These are phyloP conservation scores for Boeremia exigua DNA, from an alignment of 2,329 filamentous ascomycete genomes.

Conservation along the genomic window DNA sequence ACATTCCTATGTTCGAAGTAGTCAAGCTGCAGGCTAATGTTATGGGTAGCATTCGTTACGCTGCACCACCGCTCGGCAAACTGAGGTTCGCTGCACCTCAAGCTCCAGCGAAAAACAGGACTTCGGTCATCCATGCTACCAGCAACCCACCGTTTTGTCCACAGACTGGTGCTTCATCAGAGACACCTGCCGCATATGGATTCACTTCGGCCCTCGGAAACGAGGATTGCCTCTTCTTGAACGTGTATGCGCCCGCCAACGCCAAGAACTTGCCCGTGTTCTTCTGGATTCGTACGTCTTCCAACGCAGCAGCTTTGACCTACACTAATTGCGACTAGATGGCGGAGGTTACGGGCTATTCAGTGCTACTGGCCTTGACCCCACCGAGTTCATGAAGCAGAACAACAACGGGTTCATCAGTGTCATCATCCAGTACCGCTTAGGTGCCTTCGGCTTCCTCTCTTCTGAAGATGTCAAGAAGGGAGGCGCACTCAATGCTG, in stretches of 20 bases:
- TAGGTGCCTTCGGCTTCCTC: constrained; percentile 68
- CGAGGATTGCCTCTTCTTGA: constrained; percentile 52
- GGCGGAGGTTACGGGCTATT: constrained; percentile 49
- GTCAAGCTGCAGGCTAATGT: constrained; percentile 13
- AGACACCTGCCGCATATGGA: constrained; percentile 37
- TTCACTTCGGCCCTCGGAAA: constrained; percentile 40
- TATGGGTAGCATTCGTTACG: constrained; percentile 55
- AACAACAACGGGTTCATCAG: constrained; percentile 59
- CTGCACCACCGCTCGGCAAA: constrained; percentile 58
- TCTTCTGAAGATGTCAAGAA: constrained; percentile 61
- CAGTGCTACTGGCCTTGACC: constrained; percentile 37
- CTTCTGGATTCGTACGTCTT: constrained; percentile 57
- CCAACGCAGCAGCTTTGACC: neutral
- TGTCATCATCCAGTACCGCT: constrained; percentile 69
- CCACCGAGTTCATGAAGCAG: constrained; percentile 42
- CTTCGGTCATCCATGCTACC: constrained; percentile 49
- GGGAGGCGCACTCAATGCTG: constrained; percentile 67
- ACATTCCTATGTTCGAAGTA: too few relatives aligned
- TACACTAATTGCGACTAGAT: constrained; percentile 44
- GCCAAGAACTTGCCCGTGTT: constrained; percentile 60
- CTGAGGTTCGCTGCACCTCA: constrained; percentile 60
- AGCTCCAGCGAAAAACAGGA: constrained; percentile 51
- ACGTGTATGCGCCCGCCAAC: constrained; percentile 48
- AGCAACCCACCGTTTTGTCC: constrained; percentile 51
- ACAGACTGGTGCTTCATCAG: constrained; percentile 38